Conservation (phyloP, 2,329 filamentous ascomycete species). For the Myriosclerotinia curreyana region DNA sequence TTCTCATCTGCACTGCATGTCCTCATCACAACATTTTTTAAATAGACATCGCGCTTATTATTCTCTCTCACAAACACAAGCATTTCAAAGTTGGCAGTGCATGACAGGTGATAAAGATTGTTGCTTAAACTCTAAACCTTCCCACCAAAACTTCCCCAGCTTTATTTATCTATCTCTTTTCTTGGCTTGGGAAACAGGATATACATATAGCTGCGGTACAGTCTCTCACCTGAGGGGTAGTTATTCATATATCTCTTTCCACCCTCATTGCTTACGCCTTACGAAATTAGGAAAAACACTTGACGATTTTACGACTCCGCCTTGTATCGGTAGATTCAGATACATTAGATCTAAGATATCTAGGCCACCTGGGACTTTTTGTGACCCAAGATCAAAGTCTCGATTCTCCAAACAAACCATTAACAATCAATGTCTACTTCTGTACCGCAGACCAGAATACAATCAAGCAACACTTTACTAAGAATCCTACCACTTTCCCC, state of each 20-base stretch:
- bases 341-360: slow-evolving; percentile 1
- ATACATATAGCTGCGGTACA: slow-evolving; percentile 18
- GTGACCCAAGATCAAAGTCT: slow-evolving; percentile 19
- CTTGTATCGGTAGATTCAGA: slow-evolving; percentile 4
- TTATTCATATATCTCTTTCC: not conserved
- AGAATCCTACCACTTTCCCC: slow-evolving; percentile 21
- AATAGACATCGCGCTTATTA: slow-evolving; percentile 23
- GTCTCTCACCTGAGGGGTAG: not conserved
- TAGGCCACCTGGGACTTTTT: slow-evolving; percentile 20
- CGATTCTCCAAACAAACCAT: not conserved
- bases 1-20: slow-evolving; percentile 5
- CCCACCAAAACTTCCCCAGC: not conserved
- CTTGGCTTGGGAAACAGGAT: slow-evolving; percentile 5
- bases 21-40: slow-evolving; percentile 15
- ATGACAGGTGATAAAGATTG: slow-evolving; percentile 13
- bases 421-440: not conserved
- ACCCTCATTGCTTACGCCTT: slow-evolving; percentile 1
- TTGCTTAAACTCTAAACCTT: slow-evolving; percentile 10
- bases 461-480: slow-evolving; percentile 1
- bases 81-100: slow-evolving; percentile 4
- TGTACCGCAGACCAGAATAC: not conserved
- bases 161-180: slow-evolving; percentile 5
- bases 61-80: not conserved
- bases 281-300: slow-evolving; percentile 12
- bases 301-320: slow-evolving; percentile 9